Percentiles rank a stretch among this genome's conserved stretches.
These are phyloP conservation scores for Xylariaceae sp. DNA, from an alignment of 2,329 filamentous ascomycete genomes.

Conservation along the genomic window DNA sequence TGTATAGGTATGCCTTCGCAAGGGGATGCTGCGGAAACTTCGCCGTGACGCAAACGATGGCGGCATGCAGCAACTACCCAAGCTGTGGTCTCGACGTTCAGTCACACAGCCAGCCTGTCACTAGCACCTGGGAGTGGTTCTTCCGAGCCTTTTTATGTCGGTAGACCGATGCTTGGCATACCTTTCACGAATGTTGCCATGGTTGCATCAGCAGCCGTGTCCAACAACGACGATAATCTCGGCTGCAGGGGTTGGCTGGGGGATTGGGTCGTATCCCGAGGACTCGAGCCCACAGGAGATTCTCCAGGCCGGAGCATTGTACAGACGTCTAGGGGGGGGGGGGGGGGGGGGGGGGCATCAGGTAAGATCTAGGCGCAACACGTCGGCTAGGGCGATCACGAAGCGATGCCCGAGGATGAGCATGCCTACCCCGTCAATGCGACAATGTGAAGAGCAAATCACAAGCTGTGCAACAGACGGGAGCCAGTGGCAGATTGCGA, in stretches of 20 bases:
- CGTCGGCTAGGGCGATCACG: conserved; percentile 12
- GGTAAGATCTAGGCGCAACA: conserved; percentile 1
- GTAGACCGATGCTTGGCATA: conserved; percentile 28
- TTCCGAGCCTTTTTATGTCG: conserved; percentile 16
- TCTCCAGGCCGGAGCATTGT: too few relatives aligned
- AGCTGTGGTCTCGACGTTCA: conserved; percentile 11
- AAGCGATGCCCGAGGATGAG: conserved; percentile 18
- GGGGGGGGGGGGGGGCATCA: too few relatives aligned
- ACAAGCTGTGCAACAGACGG: conserved; percentile 14
- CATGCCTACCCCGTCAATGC: conserved; percentile 26
- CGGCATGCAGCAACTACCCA: conserved; percentile 16
- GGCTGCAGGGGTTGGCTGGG: too few relatives aligned
- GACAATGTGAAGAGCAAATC: conserved; percentile 25
- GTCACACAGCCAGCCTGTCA: not conserved
- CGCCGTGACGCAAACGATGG: conserved; percentile 26
- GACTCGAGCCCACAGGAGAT: too few relatives aligned
- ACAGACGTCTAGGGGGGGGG: too few relatives aligned
- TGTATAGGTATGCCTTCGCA: conserved; percentile 22
- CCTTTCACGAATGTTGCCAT: conserved; percentile 17
- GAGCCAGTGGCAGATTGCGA: conserved; percentile 27
- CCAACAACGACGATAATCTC: conserved; percentile 12
- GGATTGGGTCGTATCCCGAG: too few relatives aligned
- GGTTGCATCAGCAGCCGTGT: conserved; percentile 24
- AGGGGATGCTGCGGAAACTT: conserved; percentile 23
- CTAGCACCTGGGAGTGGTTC: conserved; percentile 2